Evolutionary conservation across 2,329 filamentous ascomycete genomes (phyloP).

Genomic region (Penicillium italicum): DNA sequence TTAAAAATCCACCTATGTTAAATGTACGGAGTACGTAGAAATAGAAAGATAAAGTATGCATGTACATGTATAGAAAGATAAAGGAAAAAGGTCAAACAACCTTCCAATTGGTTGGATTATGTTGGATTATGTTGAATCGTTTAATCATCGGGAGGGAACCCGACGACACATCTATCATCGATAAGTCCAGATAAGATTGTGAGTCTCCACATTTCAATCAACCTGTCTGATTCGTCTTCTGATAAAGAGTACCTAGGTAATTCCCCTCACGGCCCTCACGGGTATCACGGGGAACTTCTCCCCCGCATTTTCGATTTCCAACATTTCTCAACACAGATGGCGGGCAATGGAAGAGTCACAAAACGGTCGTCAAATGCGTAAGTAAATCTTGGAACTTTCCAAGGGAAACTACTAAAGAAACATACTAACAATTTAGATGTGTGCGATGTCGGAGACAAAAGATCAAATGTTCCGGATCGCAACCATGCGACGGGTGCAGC

Average conservation of each 20-base stretch:
- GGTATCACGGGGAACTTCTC: not conserved
- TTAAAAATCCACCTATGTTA: slow-evolving; percentile 38
- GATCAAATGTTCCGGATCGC: slow-evolving; percentile 45
- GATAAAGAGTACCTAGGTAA: too few relatives aligned
- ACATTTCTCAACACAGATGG: slow-evolving; percentile 13
- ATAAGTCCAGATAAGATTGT: not conserved
- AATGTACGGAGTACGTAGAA: too few relatives aligned
- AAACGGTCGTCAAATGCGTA: slow-evolving; percentile 37
- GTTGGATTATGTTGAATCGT: too few relatives aligned
- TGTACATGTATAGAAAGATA: too few relatives aligned
- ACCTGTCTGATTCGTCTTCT: not conserved
- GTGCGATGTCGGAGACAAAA: slow-evolving; percentile 47
- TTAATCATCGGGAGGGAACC: slow-evolving; percentile 3
- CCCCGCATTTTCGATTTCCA: not conserved
- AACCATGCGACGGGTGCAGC: slow-evolving; percentile 45
- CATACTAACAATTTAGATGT: slow-evolving; percentile 38
- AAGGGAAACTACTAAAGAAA: too few relatives aligned
- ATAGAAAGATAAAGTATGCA: too few relatives aligned
- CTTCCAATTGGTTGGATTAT: too few relatives aligned
- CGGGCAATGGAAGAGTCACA: slow-evolving; percentile 23
- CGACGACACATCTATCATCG: too few relatives aligned
- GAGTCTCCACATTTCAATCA: not conserved
- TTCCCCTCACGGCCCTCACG: not conserved
- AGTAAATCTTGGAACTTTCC: too few relatives aligned
- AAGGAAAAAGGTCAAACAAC: too few relatives aligned